Evolutionary conservation across 2,329 filamentous ascomycete species (phyloP), one percentile per base, ranked within the genome.

Genomic region (Knufia fluminis): DNA sequence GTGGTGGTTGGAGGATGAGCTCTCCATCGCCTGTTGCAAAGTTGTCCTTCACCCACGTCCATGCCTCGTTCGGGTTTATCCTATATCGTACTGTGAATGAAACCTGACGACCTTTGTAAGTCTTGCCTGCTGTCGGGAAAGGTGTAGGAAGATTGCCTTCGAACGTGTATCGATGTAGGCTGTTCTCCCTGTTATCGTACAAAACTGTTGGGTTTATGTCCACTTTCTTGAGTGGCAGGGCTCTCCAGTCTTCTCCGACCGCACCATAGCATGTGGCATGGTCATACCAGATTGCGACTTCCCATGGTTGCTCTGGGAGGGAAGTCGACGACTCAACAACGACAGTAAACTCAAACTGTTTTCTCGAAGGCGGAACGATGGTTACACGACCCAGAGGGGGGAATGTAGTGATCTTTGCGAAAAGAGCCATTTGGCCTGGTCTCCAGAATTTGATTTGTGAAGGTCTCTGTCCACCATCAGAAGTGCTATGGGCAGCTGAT

Each of bases 331-430:
- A 78, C 57, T 90, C 82, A 26, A 94, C 72, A 10, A 90, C 66
- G 4, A 85, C 82, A 0, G 77, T 82, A 57, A 96, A 83, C 1
- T 64, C 62, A 33, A 84, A 70, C 60, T 75, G 57, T 1, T 60
- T 49, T 50, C 66, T 63, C 16, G 64, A 58, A 33, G 67, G 61
- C 22, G 71, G 65, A 17, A 86, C 61, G 43, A 78, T 73, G 1
- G 86, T 89, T 20, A 85, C 76, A 62, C 90, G 85, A 1, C 83
- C 86, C 46, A 95, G 67, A 1, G 87, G 79, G 10, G 90, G 90
- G 60, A 80, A 82, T 52, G 74, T 79, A 3, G 73, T 75, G 12
- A 84, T 65, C 53, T 73, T 71, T 19, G 77, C 73, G 61, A 75
- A 76, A 65, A 76, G 61, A 59, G 64, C 67, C 66, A 69, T 73